phyloP scores from a whole-genome alignment of 257 asterid genomes.

The Salvia splendens region DNA sequence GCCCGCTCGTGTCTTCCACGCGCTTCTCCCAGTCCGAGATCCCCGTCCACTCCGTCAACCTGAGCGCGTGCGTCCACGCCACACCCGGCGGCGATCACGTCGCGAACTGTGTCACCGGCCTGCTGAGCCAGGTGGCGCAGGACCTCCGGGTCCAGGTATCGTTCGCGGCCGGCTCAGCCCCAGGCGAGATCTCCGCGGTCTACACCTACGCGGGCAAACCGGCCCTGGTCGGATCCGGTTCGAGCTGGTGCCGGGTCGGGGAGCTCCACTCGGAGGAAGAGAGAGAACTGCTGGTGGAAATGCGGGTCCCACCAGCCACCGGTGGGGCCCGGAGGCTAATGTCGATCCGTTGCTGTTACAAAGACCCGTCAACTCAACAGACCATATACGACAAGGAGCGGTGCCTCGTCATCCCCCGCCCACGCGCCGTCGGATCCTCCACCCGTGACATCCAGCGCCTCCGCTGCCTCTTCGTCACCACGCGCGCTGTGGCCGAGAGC shows the following conservation, averaged over 20 bases:
- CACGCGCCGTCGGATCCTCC: slow-evolving; percentile 74
- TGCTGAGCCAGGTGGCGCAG: slow-evolving; percentile 54
- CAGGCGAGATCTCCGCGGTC: slow-evolving; percentile 65
- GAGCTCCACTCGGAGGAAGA: slow-evolving; percentile 77
- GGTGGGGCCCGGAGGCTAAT: slow-evolving; percentile 74
- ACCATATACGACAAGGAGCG: slow-evolving; percentile 63
- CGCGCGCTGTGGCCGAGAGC: slow-evolving; percentile 90
- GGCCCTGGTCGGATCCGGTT: slow-evolving; percentile 67
- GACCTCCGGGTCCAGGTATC: slow-evolving; percentile 68
- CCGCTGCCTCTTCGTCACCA: slow-evolving; percentile 60
- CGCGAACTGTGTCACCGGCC: slow-evolving; percentile 45
- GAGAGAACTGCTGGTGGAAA: slow-evolving; percentile 72
- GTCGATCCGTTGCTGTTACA: slow-evolving; percentile 79
- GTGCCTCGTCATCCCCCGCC: slow-evolving; percentile 63
- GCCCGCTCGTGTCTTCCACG: slow-evolving; percentile 54
- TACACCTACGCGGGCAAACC: slow-evolving; percentile 58
- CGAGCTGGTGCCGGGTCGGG: slow-evolving; percentile 65
- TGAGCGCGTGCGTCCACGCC: slow-evolving; percentile 52
- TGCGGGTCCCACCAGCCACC: slow-evolving; percentile 69
- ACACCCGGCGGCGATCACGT: slow-evolving; percentile 44
- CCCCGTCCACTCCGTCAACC: slow-evolving; percentile 62
- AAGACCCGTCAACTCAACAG: slow-evolving; percentile 86
- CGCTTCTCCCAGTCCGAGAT: slow-evolving; percentile 57
- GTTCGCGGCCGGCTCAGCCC: slow-evolving; percentile 56
- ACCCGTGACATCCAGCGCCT: slow-evolving; percentile 60